Evolutionary conservation across 768 basidiomycete species (phyloP), one percentile per base, ranked within the genome.

Genomic region (Tricholoma bakamatsutake): DNA sequence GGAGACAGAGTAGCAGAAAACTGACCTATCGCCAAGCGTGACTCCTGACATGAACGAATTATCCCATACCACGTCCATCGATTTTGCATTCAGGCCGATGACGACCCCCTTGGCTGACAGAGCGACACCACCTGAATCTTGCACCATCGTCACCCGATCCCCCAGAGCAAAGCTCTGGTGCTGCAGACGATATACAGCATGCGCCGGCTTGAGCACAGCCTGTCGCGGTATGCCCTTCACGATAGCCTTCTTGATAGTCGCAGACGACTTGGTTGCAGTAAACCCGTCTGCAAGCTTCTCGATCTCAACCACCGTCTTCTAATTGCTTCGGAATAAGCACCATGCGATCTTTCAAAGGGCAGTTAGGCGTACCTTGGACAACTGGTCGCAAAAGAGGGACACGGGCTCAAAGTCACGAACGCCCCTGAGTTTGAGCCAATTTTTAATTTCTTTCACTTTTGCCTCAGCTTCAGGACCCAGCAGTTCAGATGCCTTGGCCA

Each of bases 11-110:
- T n/a, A 17, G 30, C 47, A 56, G 33, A 18, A 33, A 18, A 64
- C 66, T 18, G 62, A 93, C 90, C 94, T 78, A 63, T 90, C 91
- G 3, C 85, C 84, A 10, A 98, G 74, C 0, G 90, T 97, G 2
- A 81, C 79, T 6, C 97, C 97, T 18, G 93, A 85, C 83, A 99
- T 91, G 72, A 99, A 98, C 1, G 93, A 80, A 21, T 88, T 86
- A 68, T 99, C 97, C 91, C 97, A 98, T 0, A 96, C 81, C 21
- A 98, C 88, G 68, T 98, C 97, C 81, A 98, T 88, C 3, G 88
- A 83, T 65, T 87, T 90, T 2, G 86, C 72, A 62, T 87, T 91
- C 64, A 99, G 71, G 12, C 95, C 92, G 52, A 98, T 82, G 24
- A 98, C 94, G 13, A 96, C 92, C 18, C 97, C 97, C 71, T 96